Evolutionary conservation across 192 early-diverging fungal genomes (phyloP), one percentile per base, ranked within the genome.

Genomic region (Spizellomyces sp.): DNA sequence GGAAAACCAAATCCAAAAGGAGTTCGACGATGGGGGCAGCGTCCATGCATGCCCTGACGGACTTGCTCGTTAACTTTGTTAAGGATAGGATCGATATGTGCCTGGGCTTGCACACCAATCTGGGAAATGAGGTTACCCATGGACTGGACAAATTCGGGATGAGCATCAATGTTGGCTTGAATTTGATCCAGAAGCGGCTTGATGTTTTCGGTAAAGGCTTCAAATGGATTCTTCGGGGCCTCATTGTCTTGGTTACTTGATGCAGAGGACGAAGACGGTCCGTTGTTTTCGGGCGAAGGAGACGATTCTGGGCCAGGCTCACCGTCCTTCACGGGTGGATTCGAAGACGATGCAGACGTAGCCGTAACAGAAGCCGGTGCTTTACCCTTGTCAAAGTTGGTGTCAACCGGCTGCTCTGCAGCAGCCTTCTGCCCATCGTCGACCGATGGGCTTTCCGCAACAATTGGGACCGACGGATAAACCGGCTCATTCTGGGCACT

Each of bases 101-200:
- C 58, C 19, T 72, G 36, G 41, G 75, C 75, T 67, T 77, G 62
- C 9, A 15, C 43, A 9, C 58, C 44, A 48, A 75, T 71, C 74
- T 74, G 66, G 15, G 15, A 15, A 55, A 19, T 19, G 15, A 55
- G 19, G 15, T 55, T 15, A 19, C 52, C 3, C 52, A 55, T 55
- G 15, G 15, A n/a, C 3, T 55, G 15, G 19, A 55, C 15, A 19
- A 55, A 55, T 19, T 55, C 52, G 52, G 52, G 52, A 55, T 55
- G 52, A 55, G 15, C 15, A 15, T 15, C 52, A 19, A 55, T 55
- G 15, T 55, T 19, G 19, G 52, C 52, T 19, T 55, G 52, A 15
- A 55, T 55, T 19, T 55, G 15, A 2, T 55, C 52, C 1, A 55
- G 19, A 0, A 55, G 15, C 15, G 52, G 52, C 15, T 19, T 19